Percentiles rank a stretch among this genome's conserved stretches.
Evolutionary conservation across 225 moss, liverwort and hornwort genomes (phyloP).

Genomic region (Polytrichum formosum): DNA sequence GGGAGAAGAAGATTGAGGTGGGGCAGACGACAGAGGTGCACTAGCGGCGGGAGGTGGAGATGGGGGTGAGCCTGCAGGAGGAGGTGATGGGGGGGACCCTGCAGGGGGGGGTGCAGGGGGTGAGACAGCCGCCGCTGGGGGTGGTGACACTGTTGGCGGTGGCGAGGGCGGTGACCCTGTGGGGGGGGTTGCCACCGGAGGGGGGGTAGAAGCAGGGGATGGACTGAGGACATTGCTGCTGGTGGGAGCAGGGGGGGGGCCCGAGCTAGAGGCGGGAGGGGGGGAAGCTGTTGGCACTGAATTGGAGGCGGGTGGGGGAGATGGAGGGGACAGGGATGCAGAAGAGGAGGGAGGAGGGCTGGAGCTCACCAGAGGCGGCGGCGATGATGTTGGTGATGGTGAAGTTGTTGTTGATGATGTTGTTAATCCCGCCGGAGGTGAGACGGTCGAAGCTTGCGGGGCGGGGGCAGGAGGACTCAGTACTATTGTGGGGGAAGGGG

Average conservation of each 20-base stretch:
- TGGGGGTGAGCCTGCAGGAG: neutral
- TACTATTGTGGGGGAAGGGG: too few species aligned
- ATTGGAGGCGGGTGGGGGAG: neutral
- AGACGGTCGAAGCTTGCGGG: neutral
- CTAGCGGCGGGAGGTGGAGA: constrained; percentile 3
- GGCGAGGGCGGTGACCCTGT: constrained; percentile 7
- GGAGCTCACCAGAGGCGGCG: neutral
- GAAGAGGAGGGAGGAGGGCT: neutral
- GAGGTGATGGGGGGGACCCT: too few species aligned
- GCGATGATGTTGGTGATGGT: neutral
- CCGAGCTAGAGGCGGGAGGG: neutral
- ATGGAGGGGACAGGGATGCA: neutral
- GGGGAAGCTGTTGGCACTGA: neutral
- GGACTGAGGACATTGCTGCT: neutral
- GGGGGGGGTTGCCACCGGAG: neutral
- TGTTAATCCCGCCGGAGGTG: neutral
- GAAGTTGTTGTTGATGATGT: neutral
- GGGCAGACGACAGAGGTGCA: too few species aligned
- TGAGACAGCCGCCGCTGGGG: neutral
- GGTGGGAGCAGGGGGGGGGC: neutral
- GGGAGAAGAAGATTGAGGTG: neutral
- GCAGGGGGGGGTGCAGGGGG: too few species aligned
- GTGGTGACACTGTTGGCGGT: constrained; percentile 12
- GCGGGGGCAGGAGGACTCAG: too few species aligned
- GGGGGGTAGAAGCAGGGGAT: neutral